Base-by-base conservation (phyloP, 2,329 filamentous ascomycete species). In the Fusarium odoratissimum region DNA sequence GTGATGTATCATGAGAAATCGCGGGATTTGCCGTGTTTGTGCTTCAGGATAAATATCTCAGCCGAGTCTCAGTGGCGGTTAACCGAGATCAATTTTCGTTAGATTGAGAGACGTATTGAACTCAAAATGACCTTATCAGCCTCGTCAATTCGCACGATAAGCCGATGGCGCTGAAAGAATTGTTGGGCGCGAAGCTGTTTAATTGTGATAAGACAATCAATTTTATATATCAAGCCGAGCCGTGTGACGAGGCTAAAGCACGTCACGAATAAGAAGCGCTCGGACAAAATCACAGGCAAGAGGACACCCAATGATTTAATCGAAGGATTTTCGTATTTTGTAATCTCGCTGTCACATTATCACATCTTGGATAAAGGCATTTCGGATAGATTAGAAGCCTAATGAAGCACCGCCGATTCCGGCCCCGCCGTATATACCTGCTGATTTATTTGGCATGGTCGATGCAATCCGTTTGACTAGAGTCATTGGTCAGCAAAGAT, bases 401-500 rank as follows among this genome's bases (percentile, higher is more conserved):
- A 21, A 35, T 35, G 38, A 31, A 33, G 38, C 6, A 21, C 37
- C 37, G 10, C 33, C 40, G 9, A 16, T 49, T 33, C 52, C 38
- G 23, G 38, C 28, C 8, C 37, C 30, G 17, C 40, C 40, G 4
- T 40, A 63, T 17, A 73, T 40, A 16, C 69, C 64, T 3, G 19
- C 30, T 8, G 37, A n/a, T 40, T 13, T 54, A 6, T 33, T 59
- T 12, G 44, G 23, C 38, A 45, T 46, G 8, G 28, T 33, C 8
- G 41, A 46, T 2, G 64, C 58, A 37, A 59, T 63, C 5, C 56
- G 52, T n/a, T 74, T 74, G 14, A 72, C 72, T 74, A n/a, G 5
- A 19, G 14, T 1, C 11, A 52, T 25, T 45, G 8, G 23, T 74
- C 16, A 72, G 64, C 16, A 10, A n/a, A 40, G 6, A 46, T 16